These are phyloP conservation scores for Xylaria sp. DNA, from an alignment of 2,329 filamentous ascomycete genomes.

Conservation along the genomic window DNA sequence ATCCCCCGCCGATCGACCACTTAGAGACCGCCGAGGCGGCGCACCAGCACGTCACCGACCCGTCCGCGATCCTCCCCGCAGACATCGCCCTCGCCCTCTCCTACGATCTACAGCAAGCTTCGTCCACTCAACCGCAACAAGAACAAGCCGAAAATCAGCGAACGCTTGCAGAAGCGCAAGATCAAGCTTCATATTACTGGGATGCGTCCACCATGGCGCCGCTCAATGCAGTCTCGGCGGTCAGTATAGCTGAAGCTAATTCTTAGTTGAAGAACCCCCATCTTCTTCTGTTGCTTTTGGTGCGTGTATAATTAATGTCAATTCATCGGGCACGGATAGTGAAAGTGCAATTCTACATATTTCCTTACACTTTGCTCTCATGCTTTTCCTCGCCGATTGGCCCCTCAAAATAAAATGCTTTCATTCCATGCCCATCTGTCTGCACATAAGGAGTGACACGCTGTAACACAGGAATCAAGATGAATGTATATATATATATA, in stretches of 20 bases:
- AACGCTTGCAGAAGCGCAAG: constrained; percentile 28
- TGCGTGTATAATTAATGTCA: background rate
- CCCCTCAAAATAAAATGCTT: background rate
- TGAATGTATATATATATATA: background rate
- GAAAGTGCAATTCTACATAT: background rate
- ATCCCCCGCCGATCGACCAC: constrained; percentile 41
- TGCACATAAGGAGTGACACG: constrained; percentile 9
- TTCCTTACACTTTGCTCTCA: background rate
- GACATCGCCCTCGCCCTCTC: constrained; percentile 46
- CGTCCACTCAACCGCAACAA: constrained; percentile 15
- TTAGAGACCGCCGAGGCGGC: constrained; percentile 45
- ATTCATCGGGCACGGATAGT: background rate
- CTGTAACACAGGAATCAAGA: background rate
- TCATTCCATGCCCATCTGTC: background rate
- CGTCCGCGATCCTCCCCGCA: constrained; percentile 40
- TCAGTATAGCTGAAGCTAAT: constrained; percentile 53
- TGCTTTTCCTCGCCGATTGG: background rate
- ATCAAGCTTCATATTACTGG: constrained; percentile 63
- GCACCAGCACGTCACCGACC: constrained; percentile 41
- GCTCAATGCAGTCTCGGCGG: constrained; percentile 64
- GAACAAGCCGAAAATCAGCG: constrained; percentile 14
- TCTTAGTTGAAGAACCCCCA: constrained; percentile 7
- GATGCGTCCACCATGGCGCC: constrained; percentile 68
- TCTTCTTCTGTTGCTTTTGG: background rate
- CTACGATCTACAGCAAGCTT: constrained; percentile 39